Conservation (phyloP, 208 protist species). For the Vickermania spadyakhi region DNA sequence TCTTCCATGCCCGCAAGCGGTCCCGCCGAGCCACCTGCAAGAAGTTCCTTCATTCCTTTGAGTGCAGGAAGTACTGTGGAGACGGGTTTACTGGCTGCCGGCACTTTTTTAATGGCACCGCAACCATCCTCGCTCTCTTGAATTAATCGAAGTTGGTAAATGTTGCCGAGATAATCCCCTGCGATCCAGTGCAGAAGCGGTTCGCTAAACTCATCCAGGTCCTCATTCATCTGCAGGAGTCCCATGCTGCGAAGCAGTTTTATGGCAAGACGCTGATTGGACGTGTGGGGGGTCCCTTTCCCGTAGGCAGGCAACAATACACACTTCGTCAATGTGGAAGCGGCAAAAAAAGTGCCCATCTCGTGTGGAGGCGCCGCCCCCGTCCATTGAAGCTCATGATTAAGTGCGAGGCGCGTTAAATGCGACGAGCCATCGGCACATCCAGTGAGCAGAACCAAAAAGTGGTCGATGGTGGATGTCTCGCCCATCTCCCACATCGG, state of each 20-base stretch:
- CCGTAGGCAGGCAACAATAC: not conserved
- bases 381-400: too few relatives aligned
- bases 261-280: not conserved
- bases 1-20: too few relatives aligned
- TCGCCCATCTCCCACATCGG: not conserved
- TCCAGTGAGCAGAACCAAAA: not conserved
- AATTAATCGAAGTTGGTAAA: constrained; percentile 39
- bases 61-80: too few relatives aligned
- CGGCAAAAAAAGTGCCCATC: not conserved
- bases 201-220: not conserved
- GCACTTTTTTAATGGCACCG: too few relatives aligned
- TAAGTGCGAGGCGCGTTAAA: not conserved
- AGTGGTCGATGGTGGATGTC: not conserved
- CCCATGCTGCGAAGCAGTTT: not conserved
- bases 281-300: not conserved
- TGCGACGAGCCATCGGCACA: not conserved
- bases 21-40: too few relatives aligned
- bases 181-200: constrained; percentile 26
- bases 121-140: too few relatives aligned
- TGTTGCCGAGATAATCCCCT: constrained; percentile 59
- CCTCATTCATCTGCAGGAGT: not conserved
- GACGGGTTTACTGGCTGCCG: too few relatives aligned
- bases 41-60: too few relatives aligned
- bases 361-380: not conserved
- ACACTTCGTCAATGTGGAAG: not conserved